Base-by-base conservation (phyloP, 2,329 filamentous ascomycete genomes). In the Conoideocrella luteorostrata region DNA sequence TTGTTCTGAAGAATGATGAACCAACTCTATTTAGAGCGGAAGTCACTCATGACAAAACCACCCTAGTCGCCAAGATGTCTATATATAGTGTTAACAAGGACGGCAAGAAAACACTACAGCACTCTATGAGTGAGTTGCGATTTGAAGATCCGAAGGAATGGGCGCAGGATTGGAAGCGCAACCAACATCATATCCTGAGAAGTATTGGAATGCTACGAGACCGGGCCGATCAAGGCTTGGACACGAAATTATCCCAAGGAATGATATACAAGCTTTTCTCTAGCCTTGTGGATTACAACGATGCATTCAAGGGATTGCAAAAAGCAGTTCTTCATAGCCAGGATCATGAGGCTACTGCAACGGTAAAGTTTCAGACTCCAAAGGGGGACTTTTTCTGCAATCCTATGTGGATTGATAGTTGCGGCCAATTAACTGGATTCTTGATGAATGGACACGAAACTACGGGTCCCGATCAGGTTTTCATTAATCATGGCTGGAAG, bases 61-160 rank as follows among this genome's bases (percentile, higher is more conserved):
- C n/a, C n/a, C n/a, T n/a, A n/a, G n/a, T n/a, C n/a, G n/a, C n/a
- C n/a, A n/a, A n/a, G n/a, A n/a, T n/a, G n/a, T n/a, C n/a, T n/a
- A n/a, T 33, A 17, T 18, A 5, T 4, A 33, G 30, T 15, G 30
- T 67, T 69, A 26, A n/a, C n/a, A n/a, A n/a, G n/a, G n/a, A n/a
- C 69, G 41, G 45, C 15, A 76, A 32, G 66, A 57, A n/a, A 48
- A 38, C 9, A 17, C 30, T 4, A 15, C 30, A 33, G 5, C 30
- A 33, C 11, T n/a, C 30, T 15, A 33, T 33, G 30, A n/a, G n/a
- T 17, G 30, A 33, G n/a, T 17, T 33, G 30, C 26, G 26, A 28
- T 32, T 35, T 17, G 45, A 34, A 9, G 41, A 44, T n/a, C 41
- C 41, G 4, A 47, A 44, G 30, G 15, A 35, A 21, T 47, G 45